Evolutionary conservation across 495 filamentous ascomycete species (phyloP).

Genomic region (Aspergillus campestris): DNA sequence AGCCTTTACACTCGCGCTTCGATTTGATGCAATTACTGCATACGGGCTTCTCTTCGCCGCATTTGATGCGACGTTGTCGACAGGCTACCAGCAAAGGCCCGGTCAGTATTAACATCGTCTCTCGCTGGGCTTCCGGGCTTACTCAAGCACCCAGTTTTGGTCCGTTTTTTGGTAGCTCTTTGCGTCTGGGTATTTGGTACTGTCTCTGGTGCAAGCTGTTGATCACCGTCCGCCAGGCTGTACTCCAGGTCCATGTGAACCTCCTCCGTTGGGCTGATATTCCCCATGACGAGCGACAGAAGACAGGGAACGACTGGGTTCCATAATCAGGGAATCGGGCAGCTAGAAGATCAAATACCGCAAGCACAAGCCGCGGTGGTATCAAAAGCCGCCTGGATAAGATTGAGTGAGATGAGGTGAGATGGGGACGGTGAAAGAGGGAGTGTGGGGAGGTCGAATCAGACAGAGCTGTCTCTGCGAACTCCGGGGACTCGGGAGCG

Average conservation of each 20-base stretch:
- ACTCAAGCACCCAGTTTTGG: conserved; percentile 96
- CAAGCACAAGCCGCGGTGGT: too few relatives aligned
- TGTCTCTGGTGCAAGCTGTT: neutral
- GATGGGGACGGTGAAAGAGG: too few relatives aligned
- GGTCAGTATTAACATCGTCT: conserved; percentile 6
- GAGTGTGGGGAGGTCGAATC: too few relatives aligned
- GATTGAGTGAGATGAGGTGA: too few relatives aligned
- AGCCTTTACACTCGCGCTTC: conserved; percentile 88
- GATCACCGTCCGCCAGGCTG: neutral
- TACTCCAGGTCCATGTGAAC: neutral
- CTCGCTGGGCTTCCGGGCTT: conserved; percentile 33
- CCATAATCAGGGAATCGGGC: conserved; percentile 7
- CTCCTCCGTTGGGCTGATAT: conserved; percentile 3
- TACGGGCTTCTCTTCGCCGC: conserved; percentile 86
- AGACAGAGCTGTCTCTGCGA: too few relatives aligned
- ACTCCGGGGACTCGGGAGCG: too few relatives aligned
- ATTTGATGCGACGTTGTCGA: conserved; percentile 92
- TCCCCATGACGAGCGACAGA: conserved; percentile 7
- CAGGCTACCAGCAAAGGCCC: conserved; percentile 51
- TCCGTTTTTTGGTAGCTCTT: conserved; percentile 54
- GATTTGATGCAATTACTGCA: conserved; percentile 94
- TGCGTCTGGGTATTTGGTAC: conserved; percentile 11
- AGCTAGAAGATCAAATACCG: neutral
- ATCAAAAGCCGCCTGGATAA: too few relatives aligned
- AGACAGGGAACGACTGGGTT: neutral